Percentiles rank a stretch among this genome's conserved stretches.
These are phyloP conservation scores for Grosmannia huntii DNA, from an alignment of 2,329 filamentous ascomycete genomes.

Conservation along the genomic window DNA sequence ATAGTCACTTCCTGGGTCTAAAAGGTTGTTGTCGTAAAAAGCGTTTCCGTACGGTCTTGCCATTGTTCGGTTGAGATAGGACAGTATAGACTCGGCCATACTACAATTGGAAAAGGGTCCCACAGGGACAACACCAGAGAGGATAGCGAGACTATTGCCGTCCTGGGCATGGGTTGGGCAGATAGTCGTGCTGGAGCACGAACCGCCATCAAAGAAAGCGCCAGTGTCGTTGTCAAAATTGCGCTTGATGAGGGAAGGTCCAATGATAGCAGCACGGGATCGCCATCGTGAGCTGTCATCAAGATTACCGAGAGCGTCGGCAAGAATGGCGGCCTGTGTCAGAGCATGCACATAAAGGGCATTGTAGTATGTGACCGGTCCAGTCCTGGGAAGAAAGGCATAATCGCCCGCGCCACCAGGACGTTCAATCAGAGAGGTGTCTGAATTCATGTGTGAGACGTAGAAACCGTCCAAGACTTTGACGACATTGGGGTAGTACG, in stretches of 20 bases:
- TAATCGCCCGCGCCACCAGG: conserved; percentile 34
- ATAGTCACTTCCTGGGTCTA: conserved; percentile 22
- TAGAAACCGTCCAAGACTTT: conserved; percentile 33
- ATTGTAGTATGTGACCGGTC: conserved; percentile 39
- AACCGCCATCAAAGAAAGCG: conserved; percentile 32
- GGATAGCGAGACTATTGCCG: conserved; percentile 34
- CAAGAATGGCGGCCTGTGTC: conserved; percentile 28
- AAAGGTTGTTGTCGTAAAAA: conserved; percentile 34
- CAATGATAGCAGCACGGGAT: conserved; percentile 21
- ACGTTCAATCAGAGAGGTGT: conserved; percentile 28
- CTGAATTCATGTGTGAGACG: conserved; percentile 24
- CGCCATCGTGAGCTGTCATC: conserved; percentile 27
- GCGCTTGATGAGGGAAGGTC: conserved; percentile 21
- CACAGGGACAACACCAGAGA: conserved; percentile 21
- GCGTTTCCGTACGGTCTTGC: conserved; percentile 33
- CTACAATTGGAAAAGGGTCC: conserved; percentile 15
- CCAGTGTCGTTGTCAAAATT: conserved; percentile 29
- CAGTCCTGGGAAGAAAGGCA: conserved; percentile 33
- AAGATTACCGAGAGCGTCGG: conserved; percentile 17
- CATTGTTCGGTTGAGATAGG: conserved; percentile 25
- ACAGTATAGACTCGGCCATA: conserved; percentile 21
- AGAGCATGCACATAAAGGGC: conserved; percentile 35
- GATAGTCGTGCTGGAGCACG: conserved; percentile 13
- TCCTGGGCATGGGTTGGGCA: conserved; percentile 33
- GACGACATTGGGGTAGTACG: conserved; percentile 28